phyloP scores from a whole-genome alignment of 2,329 filamentous ascomycete species.

The Gnomoniopsis sp. region DNA sequence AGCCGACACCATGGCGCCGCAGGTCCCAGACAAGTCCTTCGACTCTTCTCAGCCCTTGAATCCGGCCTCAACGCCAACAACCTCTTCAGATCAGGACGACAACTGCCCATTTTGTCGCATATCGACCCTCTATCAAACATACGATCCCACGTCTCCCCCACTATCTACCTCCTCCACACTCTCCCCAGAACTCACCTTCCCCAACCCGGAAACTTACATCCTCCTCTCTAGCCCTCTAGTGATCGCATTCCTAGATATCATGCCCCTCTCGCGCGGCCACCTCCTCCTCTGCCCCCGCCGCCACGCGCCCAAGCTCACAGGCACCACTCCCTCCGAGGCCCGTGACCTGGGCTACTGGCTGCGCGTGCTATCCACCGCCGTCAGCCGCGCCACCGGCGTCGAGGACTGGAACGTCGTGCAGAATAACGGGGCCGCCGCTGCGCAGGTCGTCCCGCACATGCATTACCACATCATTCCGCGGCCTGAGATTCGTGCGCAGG shows the following conservation, averaged over 20 bases:
- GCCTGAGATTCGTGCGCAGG: slow-evolving; percentile 60
- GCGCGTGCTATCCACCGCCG: slow-evolving; percentile 67
- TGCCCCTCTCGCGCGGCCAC: slow-evolving; percentile 82
- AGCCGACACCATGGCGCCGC: slow-evolving; percentile 10
- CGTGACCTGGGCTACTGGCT: slow-evolving; percentile 66
- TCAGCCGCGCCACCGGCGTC: slow-evolving; percentile 66
- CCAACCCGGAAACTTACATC: slow-evolving; percentile 51
- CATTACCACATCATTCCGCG: slow-evolving; percentile 94
- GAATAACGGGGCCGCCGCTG: slow-evolving; percentile 87
- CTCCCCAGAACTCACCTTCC: slow-evolving; percentile 32
- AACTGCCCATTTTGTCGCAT: slow-evolving; percentile 64
- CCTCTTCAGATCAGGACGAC: slow-evolving; percentile 17
- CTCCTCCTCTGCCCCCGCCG: slow-evolving; percentile 74
- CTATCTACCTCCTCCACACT: slow-evolving; percentile 31
- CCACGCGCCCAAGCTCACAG: slow-evolving; percentile 75
- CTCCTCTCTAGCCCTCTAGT: slow-evolving; percentile 75
- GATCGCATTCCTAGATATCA: slow-evolving; percentile 88
- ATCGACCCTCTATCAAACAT: slow-evolving; percentile 44
- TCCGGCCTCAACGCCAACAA: background rate
- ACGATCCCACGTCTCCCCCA: slow-evolving; percentile 41
- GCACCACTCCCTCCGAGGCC: slow-evolving; percentile 61
- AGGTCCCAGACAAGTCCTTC: slow-evolving; percentile 10
- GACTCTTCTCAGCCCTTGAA: slow-evolving; percentile 6
- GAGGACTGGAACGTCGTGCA: slow-evolving; percentile 95
- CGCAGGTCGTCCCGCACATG: slow-evolving; percentile 88